Conservation (phyloP, 1,284 basidiomycete species). For the Malassezia equina region DNA sequence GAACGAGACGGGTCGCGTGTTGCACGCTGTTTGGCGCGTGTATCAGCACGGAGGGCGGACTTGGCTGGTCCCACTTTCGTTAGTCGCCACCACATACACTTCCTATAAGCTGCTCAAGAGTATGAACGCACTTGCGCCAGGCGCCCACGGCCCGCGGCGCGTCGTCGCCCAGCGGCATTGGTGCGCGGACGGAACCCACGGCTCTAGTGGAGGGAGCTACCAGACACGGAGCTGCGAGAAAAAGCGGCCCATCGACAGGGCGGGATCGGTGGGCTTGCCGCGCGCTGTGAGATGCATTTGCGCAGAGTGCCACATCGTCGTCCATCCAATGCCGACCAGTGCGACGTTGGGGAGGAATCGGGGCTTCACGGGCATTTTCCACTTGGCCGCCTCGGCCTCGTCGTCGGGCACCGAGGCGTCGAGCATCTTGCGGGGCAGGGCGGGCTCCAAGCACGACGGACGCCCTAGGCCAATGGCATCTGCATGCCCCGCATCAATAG, state of each 20-base stretch:
- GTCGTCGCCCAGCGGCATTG: not conserved
- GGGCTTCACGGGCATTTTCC: conserved; percentile 1
- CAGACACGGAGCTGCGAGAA: not conserved
- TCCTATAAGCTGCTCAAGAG: not conserved
- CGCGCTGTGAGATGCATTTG: conserved; percentile 13
- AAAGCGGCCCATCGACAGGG: conserved; percentile 8
- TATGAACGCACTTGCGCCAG: not conserved
- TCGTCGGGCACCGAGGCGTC: conserved; percentile 7
- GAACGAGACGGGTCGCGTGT: not conserved
- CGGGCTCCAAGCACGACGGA: conserved; percentile 5
- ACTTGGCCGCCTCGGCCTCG: not conserved
- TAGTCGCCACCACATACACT: not conserved
- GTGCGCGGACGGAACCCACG: no score
- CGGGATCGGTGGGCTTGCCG: conserved; percentile 16
- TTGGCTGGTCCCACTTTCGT: not conserved
- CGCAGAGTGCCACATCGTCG: conserved; percentile 11
- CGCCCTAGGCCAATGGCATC: conserved; percentile 14
- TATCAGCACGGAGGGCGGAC: conserved; percentile 1
- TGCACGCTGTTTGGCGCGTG: conserved; percentile 2
- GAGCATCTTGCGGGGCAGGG: conserved; percentile 7
- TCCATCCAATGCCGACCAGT: conserved; percentile 9
- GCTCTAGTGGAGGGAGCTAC: not conserved
- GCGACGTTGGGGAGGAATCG: conserved; percentile 1
- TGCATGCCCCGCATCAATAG: conserved; percentile 27
- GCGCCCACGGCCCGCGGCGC: not conserved